These are phyloP conservation scores for Coffea canephora DNA, from an alignment of 257 asterid genomes.

Conservation along the genomic window DNA sequence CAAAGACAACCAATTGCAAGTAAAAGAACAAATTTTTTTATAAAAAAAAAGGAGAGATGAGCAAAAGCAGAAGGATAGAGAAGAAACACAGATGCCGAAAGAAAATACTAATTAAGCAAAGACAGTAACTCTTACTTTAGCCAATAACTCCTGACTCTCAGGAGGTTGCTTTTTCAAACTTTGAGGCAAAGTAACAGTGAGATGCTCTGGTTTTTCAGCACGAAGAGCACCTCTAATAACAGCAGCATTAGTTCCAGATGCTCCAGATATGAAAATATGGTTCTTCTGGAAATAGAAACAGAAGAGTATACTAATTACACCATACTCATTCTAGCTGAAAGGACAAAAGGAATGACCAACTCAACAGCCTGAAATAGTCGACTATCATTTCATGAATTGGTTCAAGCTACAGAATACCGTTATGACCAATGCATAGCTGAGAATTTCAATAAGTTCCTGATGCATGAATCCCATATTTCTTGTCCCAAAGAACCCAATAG, in stretches of 20 bases:
- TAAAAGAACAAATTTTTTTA: no score
- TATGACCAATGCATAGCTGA: conserved; percentile 96
- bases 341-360: conserved; percentile 3
- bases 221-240: conserved; percentile 99
- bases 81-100: background rate
- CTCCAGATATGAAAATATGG: conserved; percentile 96
- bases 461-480: conserved; percentile 99
- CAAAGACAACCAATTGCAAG: background rate
- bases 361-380: background rate
- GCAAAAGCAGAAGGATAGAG: background rate
- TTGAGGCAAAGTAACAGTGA: conserved; percentile 94
- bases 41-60: background rate
- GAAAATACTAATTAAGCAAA: background rate
- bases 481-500: conserved; percentile 95
- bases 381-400: background rate
- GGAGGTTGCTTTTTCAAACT: conserved; percentile 91
- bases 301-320: background rate
- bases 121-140: conserved; percentile 56
- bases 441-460: conserved; percentile 96
- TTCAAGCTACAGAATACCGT: conserved; percentile 49
- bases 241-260: conserved; percentile 98
- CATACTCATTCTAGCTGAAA: conserved; percentile 1
- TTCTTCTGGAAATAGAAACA: conserved; percentile 59
- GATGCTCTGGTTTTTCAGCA: conserved; percentile 90
- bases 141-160: conserved; percentile 90